Base-by-base conservation (phyloP, 768 basidiomycete genomes). In the Clathrus columnatus region DNA sequence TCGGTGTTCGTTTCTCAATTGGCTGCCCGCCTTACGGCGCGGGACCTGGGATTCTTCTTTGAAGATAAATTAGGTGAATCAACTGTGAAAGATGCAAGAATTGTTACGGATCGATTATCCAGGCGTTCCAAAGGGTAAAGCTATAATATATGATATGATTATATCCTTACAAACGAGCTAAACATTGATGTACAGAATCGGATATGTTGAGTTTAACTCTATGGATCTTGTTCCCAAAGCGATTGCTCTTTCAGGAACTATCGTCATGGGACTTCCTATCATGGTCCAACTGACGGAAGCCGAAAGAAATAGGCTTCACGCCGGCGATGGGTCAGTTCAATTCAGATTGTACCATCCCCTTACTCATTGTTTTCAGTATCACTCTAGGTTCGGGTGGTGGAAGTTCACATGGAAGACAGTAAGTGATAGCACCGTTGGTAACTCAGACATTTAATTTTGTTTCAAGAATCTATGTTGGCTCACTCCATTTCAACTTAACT, bases 1-100 rank as follows among this genome's bases (percentile, higher is more conserved):
- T 97, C 96, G 64, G 91, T 97, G 62, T 98, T 98, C 73, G 92
- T 96, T 67, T 95, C 94, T 64, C 96, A 98, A 73, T 84, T 99
- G 68, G 91, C 96, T 64, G 92, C 93, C 59, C 86, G 92, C 66
- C 82, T 98, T 68, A 97, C 94, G 57, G 92, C 94, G 63, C 84
- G 92, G 68, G 96, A 99, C 75, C 76, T 99, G 72, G 94, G 94
- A 61, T 90, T 93, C 73, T 99, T 99, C 76, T 98, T 99, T 67
- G 95, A 98, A 75, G 89, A 95, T 67, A 91, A 94, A 68, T 77
- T 97, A 45, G 95, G 94, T 20, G 89, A 92, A 73, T 85, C 86
- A 32, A 83, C 88, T 18, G 96, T 99, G 6, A 85, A 94, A 76
- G 96, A 99, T 65, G 89, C 95, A 24, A 77, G 93, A 57, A 93